A percentile compares a stretch with the other conserved stretches of the same genome.
Conservation (phyloP, 495 filamentous ascomycete species). For the Talaromyces nanjingensis region DNA sequence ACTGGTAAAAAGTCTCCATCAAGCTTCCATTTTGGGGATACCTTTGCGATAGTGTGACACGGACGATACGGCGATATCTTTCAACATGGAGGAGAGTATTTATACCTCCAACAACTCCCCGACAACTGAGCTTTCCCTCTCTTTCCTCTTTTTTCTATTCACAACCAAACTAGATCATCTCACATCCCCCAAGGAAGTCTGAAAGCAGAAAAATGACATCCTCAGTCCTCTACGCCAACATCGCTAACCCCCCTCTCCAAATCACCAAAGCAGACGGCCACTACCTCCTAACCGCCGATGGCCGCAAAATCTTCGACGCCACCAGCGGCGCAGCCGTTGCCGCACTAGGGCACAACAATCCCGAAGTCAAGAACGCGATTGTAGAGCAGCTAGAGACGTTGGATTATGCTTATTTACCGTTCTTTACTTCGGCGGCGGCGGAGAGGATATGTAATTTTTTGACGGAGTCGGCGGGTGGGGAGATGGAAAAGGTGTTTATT, state of each 20-base stretch:
- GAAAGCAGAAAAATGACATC: background rate
- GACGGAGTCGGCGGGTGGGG: slow-evolving; percentile 35
- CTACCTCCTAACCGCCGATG: slow-evolving; percentile 31
- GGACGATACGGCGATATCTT: background rate
- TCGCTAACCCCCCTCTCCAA: background rate
- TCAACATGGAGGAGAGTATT: background rate
- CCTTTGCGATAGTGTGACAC: background rate
- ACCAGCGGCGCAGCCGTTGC: slow-evolving; percentile 28
- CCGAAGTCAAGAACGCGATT: slow-evolving; percentile 20
- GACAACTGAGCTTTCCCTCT: background rate
- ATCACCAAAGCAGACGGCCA: background rate
- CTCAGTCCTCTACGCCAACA: background rate
- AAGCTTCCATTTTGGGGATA: background rate
- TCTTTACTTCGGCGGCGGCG: slow-evolving; percentile 26
- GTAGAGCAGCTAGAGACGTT: slow-evolving; percentile 28
- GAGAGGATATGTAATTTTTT: slow-evolving; percentile 36
- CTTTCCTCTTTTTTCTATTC: background rate
- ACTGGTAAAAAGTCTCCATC: background rate
- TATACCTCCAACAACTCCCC: background rate
- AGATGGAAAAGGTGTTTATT: slow-evolving; percentile 14
- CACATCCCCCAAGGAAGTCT: background rate
- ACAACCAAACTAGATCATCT: too few species aligned
- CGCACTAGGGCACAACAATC: slow-evolving; percentile 39
- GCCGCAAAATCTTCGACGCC: slow-evolving; percentile 47
- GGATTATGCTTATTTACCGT: slow-evolving; percentile 32